Percentiles rank a stretch among this genome's conserved stretches.
phyloP scores from a whole-genome alignment of 2,329 filamentous ascomycete species.

The Aspergillus sp. region DNA sequence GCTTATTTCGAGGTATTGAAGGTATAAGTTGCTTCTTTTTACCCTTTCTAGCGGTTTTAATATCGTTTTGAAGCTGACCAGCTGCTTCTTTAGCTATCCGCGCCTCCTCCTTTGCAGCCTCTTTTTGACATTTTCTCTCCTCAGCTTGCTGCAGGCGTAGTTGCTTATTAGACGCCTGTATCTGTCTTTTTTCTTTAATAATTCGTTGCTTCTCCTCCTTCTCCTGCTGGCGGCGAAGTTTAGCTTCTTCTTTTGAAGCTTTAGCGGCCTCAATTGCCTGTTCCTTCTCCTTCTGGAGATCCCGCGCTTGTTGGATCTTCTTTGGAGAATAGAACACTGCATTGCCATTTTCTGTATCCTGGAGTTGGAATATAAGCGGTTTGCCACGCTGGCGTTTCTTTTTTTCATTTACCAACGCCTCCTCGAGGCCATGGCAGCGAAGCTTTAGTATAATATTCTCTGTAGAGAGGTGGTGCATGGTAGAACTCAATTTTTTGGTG shows the following conservation, averaged over 20 bases:
- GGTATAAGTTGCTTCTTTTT: too few species aligned
- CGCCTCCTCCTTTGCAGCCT: not conserved
- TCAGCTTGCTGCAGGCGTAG: slow-evolving; percentile 34
- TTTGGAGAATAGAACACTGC: slow-evolving; percentile 3
- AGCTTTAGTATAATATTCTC: slow-evolving; percentile 5
- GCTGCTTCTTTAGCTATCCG: not conserved
- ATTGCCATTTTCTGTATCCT: not conserved
- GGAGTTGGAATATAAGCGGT: not conserved
- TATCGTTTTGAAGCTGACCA: slow-evolving; percentile 7
- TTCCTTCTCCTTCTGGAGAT: not conserved
- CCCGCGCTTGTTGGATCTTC: slow-evolving; percentile 8
- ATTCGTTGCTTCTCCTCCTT: slow-evolving; percentile 5
- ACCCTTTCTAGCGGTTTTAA: not conserved
- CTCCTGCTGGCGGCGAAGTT: not conserved
- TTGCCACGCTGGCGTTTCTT: not conserved
- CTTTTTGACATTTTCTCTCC: slow-evolving; percentile 45
- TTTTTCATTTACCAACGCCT: not conserved
- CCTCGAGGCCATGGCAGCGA: slow-evolving; percentile 1
- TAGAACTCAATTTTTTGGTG: slow-evolving; percentile 5
- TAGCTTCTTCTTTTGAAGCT: not conserved
- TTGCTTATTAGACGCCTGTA: slow-evolving; percentile 17
- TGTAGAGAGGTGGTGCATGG: slow-evolving; percentile 7
- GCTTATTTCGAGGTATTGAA: too few species aligned
- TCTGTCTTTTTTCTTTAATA: slow-evolving; percentile 14
- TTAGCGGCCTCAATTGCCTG: slow-evolving; percentile 2